A percentile compares a stretch with the other conserved stretches of the same genome.
Conservation (phyloP, 129 eudicot genomes). For the Calendula officinalis region DNA sequence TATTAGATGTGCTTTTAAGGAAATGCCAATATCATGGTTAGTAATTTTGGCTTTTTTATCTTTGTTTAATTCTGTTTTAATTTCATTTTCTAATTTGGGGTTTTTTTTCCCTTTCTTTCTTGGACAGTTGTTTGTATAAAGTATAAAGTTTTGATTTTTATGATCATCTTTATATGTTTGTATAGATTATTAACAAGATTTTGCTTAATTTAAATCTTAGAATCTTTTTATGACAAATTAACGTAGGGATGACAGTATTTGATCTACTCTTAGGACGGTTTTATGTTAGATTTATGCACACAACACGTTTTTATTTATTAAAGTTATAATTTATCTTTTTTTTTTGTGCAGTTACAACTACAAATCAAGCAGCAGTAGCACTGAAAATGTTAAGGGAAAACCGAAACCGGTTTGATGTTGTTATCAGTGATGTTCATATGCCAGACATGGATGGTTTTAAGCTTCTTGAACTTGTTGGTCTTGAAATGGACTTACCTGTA, state of each 20-base stretch:
- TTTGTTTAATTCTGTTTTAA: conserved; percentile 9
- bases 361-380: conserved; percentile 64
- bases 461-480: conserved; percentile 86
- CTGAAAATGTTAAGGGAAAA: conserved; percentile 77
- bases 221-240: conserved; percentile 3
- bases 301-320: conserved; percentile 7
- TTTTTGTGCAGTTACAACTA: conserved; percentile 57
- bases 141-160: conserved; percentile 5
- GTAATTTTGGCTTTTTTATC: conserved; percentile 21
- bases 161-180: not conserved
- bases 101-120: not conserved
- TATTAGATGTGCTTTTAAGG: conserved; percentile 61
- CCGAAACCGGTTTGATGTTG: conserved; percentile 70
- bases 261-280: conserved; percentile 23
- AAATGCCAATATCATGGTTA: conserved; percentile 86
- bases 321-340: not conserved
- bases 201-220: not conserved
- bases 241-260: conserved; percentile 5
- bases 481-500: conserved; percentile 93
- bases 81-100: conserved; percentile 11
- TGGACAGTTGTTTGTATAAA: conserved; percentile 10
- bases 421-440: conserved; percentile 92
- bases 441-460: conserved; percentile 97
- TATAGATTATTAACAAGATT: conserved; percentile 1
- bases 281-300: conserved; percentile 13